A percentile compares a stretch with the other conserved stretches of the same genome.
phyloP scores from a whole-genome alignment of 495 filamentous ascomycete species.

The Articulospora tetracladia region DNA sequence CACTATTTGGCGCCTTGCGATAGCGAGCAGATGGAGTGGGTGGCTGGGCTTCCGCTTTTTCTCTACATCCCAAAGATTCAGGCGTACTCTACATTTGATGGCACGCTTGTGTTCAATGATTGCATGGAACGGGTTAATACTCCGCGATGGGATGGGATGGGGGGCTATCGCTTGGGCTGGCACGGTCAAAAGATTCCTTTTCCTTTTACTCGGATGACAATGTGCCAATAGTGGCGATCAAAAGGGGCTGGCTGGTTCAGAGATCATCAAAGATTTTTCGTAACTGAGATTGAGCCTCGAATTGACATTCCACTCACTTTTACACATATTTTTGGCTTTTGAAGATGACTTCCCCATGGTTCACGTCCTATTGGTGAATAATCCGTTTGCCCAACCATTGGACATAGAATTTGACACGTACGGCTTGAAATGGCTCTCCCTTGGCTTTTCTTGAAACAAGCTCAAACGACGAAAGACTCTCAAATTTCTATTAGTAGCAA shows the following conservation, averaged over 20 bases:
- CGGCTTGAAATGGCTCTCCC: not conserved
- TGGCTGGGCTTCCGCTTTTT: slow-evolving; percentile 28
- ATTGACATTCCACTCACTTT: slow-evolving; percentile 15
- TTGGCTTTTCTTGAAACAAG: no score
- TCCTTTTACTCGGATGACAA: slow-evolving; percentile 18
- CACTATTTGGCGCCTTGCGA: slow-evolving; percentile 24
- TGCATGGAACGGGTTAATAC: slow-evolving; percentile 28
- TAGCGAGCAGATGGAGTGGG: slow-evolving; percentile 20
- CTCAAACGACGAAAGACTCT: no score
- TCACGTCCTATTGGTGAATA: no score
- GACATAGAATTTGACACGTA: not conserved
- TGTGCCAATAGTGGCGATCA: slow-evolving; percentile 26
- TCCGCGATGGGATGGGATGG: slow-evolving; percentile 12
- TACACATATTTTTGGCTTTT: not conserved
- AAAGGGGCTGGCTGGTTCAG: slow-evolving; percentile 25
- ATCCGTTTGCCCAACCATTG: no score
- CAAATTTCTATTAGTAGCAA: no score
- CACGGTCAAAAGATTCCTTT: slow-evolving; percentile 27
- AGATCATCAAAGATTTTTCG: slow-evolving; percentile 26
- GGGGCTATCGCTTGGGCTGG: slow-evolving; percentile 17
- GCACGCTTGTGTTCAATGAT: slow-evolving; percentile 28
- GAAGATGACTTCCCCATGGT: no score
- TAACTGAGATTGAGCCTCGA: slow-evolving; percentile 14
- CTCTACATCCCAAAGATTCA: slow-evolving; percentile 26
- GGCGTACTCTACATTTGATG: slow-evolving; percentile 27